These are phyloP conservation scores for Deuterostichococcus epilithicus DNA, from an alignment of 139 green algal species.

Conservation along the genomic window DNA sequence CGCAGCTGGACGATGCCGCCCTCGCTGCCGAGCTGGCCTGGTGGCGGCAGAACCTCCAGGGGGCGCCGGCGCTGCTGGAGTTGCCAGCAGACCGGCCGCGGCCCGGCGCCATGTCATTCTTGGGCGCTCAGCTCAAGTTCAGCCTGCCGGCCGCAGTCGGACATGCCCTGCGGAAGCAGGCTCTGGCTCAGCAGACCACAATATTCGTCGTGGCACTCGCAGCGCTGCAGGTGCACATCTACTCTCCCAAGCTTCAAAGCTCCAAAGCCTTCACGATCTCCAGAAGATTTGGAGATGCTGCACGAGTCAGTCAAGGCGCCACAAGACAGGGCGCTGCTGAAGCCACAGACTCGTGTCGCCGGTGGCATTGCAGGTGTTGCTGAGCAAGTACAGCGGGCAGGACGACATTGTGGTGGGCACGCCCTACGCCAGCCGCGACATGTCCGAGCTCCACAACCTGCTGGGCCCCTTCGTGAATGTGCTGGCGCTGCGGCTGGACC, in stretches of 20 bases:
- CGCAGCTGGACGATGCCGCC: not conserved
- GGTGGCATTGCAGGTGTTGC: not conserved
- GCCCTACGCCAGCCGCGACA: slow-evolving; percentile 1
- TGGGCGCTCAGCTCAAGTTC: not conserved
- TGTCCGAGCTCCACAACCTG: not conserved
- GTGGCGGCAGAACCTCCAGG: not conserved
- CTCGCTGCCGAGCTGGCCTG: not conserved
- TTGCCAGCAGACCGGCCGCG: not conserved
- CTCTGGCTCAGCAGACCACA: not conserved
- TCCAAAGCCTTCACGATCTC: too few relatives aligned
- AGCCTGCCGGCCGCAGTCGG: not conserved
- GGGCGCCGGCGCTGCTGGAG: not conserved
- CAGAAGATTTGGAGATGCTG: too few relatives aligned
- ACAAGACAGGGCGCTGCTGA: too few relatives aligned
- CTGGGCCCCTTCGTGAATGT: slow-evolving; percentile 17
- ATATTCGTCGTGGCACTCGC: not conserved
- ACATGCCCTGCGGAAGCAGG: not conserved
- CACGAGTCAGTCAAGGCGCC: too few relatives aligned
- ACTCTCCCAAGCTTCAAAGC: too few relatives aligned
- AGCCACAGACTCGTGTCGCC: too few relatives aligned
- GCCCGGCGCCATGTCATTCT: not conserved
- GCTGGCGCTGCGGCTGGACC: not conserved
- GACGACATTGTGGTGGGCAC: slow-evolving; percentile 3
- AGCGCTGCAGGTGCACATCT: not conserved
- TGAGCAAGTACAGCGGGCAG: not conserved